A percentile compares a stretch with the other conserved stretches of the same genome.
These are phyloP conservation scores for Protomyces lactucae-debilis DNA, from an alignment of 1,139 yeast species.

Conservation along the genomic window DNA sequence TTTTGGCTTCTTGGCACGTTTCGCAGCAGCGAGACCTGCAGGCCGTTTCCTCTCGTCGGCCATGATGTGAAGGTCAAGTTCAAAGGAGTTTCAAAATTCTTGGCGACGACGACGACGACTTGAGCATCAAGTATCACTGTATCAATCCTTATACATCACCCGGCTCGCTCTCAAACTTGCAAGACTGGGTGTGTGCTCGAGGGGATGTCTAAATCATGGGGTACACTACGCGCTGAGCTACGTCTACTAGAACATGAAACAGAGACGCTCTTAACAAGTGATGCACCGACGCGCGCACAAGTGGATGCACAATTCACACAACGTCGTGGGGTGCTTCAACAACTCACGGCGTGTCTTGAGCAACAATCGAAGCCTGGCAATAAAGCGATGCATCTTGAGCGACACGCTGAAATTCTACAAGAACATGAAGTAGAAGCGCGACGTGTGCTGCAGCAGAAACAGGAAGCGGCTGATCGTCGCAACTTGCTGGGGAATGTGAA, in stretches of 20 bases:
- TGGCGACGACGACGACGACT: no score
- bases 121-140: no score
- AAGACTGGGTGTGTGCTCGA: not conserved
- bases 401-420: slow-evolving; percentile 70
- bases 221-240: slow-evolving; percentile 51
- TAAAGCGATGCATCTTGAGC: slow-evolving; percentile 71
- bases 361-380: slow-evolving; percentile 54
- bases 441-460: slow-evolving; percentile 55
- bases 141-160: no score
- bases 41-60: slow-evolving; percentile 11
- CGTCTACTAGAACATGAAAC: slow-evolving; percentile 56
- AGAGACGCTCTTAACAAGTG: slow-evolving; percentile 43
- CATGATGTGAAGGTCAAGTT: not conserved
- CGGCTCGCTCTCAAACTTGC: no score
- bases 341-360: slow-evolving; percentile 49
- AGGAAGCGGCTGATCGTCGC: slow-evolving; percentile 69
- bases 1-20: not conserved
- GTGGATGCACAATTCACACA: slow-evolving; percentile 28
- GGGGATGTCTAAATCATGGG: slow-evolving; percentile 40
- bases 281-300: not conserved
- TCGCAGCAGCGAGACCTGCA: slow-evolving; percentile 6
- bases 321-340: slow-evolving; percentile 45
- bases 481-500: slow-evolving; percentile 72
- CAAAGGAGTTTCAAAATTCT: no score
- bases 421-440: slow-evolving; percentile 65